Evolutionary conservation across 306 rosid genomes (phyloP), one percentile per base, ranked within the genome.

Genomic region (Abrus pulchellus): DNA sequence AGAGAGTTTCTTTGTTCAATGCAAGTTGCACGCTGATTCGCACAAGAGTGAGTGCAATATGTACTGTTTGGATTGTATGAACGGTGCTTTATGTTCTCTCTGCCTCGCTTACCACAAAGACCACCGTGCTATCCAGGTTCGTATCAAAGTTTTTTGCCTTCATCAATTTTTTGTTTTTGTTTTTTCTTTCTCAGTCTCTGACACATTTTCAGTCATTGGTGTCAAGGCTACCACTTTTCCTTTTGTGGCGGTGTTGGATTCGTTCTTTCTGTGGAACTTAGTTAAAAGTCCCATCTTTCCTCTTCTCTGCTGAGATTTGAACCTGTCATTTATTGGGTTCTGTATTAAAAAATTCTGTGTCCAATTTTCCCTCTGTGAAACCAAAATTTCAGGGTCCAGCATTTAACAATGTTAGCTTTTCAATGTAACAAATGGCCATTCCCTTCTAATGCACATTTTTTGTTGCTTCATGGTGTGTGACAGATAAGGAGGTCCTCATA

Each of bases 31-130:
- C 38, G 97, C 92, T 1, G 97, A 92, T 80, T 92, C 94, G 0
- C 98, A 94, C 85, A 94, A 90, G 82, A 92, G 97, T 13, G 98
- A 94, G 89, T 94, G 98, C 68, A 94, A 94, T 60, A 94, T 94
- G 98, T 94, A 89, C 61, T 94, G 98, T 57, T 86, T 94, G 90
- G 98, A 94, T 77, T 94, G 98, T 60, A 85, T 90, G 97, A 90
- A 92, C 47, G 93, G 98, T 0, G 90, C 97, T 82, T 92, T 94
- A 53, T 94, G 98, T 67, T 94, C 98, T 73, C 90, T 94, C 80
- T 94, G 98, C 33, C 94, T 94, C 54, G 66, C 73, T 68, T 65
- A 78, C 82, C 98, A 94, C 88, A 92, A 86, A 74, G 98, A 94
- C 76, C 98, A 94, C 72, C 97, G 92, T 30, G 93, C 90, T 75